phyloP scores from a whole-genome alignment of 345 rosid species.

The Excoecaria agallocha region DNA sequence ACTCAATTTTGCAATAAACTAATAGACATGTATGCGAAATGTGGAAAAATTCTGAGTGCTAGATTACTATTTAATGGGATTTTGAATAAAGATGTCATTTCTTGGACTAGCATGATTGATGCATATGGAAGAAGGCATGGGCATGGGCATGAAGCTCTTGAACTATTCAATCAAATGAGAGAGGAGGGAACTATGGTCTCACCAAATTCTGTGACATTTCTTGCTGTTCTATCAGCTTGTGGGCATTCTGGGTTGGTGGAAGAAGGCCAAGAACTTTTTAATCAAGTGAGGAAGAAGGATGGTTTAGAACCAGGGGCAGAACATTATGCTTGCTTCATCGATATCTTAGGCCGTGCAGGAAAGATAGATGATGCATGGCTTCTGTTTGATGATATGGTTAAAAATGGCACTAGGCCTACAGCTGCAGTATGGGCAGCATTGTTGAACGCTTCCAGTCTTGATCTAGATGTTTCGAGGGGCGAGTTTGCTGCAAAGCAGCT shows the following conservation, averaged over 20 bases:
- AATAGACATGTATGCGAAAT: constrained; percentile 76
- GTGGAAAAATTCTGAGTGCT: constrained; percentile 49
- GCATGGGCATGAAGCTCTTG: constrained; percentile 51
- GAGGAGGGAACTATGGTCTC: constrained; percentile 34
- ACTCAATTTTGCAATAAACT: constrained; percentile 70
- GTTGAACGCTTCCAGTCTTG: constrained; percentile 56
- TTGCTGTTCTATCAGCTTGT: constrained; percentile 75
- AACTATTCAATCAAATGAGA: constrained; percentile 55
- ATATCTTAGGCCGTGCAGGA: constrained; percentile 67
- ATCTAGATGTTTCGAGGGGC: constrained; percentile 42
- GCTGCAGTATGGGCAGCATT: constrained; percentile 50
- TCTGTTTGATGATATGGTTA: constrained; percentile 41
- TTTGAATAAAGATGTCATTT: constrained; percentile 46
- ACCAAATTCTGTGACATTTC: constrained; percentile 76
- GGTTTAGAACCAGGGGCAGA: constrained; percentile 43
- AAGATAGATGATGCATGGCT: constrained; percentile 55
- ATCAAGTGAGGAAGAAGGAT: constrained; percentile 44
- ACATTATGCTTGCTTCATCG: constrained; percentile 67
- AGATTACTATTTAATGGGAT: constrained; percentile 44
- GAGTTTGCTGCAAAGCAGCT: constrained; percentile 47
- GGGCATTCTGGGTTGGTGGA: constrained; percentile 70
- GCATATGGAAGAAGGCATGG: constrained; percentile 75
- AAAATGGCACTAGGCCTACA: constrained; percentile 32
- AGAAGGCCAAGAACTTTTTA: constrained; percentile 51
- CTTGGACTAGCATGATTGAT: constrained; percentile 81